Conservation (phyloP, 1,284 basidiomycete genomes). For the Ceratobasidium sp. region DNA sequence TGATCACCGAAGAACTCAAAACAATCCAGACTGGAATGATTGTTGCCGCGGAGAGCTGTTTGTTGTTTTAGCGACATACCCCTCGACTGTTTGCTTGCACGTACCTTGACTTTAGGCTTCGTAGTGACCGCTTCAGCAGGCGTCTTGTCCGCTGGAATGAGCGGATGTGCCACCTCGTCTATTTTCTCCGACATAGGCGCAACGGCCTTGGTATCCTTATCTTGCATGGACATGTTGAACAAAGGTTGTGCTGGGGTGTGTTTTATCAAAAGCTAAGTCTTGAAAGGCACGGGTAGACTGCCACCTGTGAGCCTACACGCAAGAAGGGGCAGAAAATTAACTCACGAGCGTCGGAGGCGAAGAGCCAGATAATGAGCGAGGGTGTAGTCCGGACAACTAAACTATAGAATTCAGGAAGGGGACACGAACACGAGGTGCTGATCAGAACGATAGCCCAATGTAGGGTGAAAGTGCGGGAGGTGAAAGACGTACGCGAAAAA, state of each 20-base stretch:
- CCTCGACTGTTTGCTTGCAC: too few species aligned
- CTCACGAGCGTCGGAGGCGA: slow-evolving; percentile 34
- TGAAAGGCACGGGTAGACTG: slow-evolving; percentile 24
- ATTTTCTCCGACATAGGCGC: slow-evolving; percentile 19
- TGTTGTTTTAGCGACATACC: background rate
- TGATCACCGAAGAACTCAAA: slow-evolving; percentile 90
- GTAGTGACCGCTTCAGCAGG: slow-evolving; percentile 24
- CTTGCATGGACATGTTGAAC: slow-evolving; percentile 29
- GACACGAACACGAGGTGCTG: slow-evolving; percentile 20
- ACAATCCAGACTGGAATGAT: slow-evolving; percentile 92
- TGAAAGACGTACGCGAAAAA: background rate
- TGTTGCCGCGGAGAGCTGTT: slow-evolving; percentile 59
- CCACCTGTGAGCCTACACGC: background rate
- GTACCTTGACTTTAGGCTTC: slow-evolving; percentile 34
- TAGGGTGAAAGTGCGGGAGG: background rate
- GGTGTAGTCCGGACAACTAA: background rate
- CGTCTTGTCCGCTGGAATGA: slow-evolving; percentile 13
- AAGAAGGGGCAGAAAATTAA: background rate
- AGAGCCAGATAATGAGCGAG: slow-evolving; percentile 34
- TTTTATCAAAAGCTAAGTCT: background rate
- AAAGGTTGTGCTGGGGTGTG: background rate
- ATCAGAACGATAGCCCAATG: slow-evolving; percentile 23
- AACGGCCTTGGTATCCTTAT: slow-evolving; percentile 17
- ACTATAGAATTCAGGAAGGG: background rate
- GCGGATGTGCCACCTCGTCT: slow-evolving; percentile 28